Conservation (phyloP, 106 monocot genomes). For the Ottelia alismoides region DNA sequence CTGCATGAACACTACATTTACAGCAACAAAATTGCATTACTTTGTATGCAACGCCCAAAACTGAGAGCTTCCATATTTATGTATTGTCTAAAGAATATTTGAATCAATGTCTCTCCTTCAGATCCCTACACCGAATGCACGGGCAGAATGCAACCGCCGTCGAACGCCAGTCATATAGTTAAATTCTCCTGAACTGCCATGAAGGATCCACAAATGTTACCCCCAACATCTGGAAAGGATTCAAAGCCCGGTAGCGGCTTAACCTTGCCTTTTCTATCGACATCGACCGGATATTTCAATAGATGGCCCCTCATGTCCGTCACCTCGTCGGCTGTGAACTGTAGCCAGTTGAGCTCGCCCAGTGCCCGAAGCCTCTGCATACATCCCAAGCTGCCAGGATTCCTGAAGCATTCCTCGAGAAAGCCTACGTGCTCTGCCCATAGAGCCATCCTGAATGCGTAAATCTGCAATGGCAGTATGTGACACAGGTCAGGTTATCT, state of each 20-base stretch:
- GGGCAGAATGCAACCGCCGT: neutral
- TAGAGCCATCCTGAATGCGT: slow-evolving; percentile 82
- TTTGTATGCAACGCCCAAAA: no score
- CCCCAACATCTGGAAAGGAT: slow-evolving; percentile 77
- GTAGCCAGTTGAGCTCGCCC: slow-evolving; percentile 61
- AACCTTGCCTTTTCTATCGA: slow-evolving; percentile 66
- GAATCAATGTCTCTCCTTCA: neutral
- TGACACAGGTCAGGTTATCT: no score
- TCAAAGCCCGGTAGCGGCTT: slow-evolving; percentile 41
- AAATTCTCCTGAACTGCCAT: slow-evolving; percentile 55
- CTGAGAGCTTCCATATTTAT: no score
- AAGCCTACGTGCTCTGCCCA: slow-evolving; percentile 88
- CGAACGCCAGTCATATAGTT: slow-evolving; percentile 40
- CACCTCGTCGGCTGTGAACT: slow-evolving; percentile 41
- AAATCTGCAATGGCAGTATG: slow-evolving; percentile 31
- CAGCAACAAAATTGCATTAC: no score
- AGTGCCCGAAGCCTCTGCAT: slow-evolving; percentile 30
- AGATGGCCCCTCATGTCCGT: slow-evolving; percentile 87
- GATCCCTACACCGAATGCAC: neutral
- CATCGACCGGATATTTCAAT: slow-evolving; percentile 75
- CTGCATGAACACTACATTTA: no score
- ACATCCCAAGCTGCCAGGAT: slow-evolving; percentile 72
- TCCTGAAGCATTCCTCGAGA: slow-evolving; percentile 52
- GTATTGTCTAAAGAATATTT: no score
- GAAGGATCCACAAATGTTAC: slow-evolving; percentile 70